Evolutionary conservation across 441 rosid genomes (phyloP).

Genomic region (Mallotus japonicus): DNA sequence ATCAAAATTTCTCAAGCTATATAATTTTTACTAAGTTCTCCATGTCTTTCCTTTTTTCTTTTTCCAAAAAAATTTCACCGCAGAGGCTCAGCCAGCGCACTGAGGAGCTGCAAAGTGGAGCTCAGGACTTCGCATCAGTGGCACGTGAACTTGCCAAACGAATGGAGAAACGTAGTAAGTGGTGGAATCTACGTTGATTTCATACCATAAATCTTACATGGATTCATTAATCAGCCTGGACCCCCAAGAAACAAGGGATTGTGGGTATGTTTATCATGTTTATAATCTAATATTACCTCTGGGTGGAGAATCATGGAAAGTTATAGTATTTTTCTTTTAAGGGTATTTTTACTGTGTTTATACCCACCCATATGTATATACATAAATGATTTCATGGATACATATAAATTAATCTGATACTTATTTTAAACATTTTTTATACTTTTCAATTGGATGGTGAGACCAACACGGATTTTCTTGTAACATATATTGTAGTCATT

Average conservation of each 20-base stretch:
- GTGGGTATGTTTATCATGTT: neutral
- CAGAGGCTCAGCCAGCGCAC: conserved; percentile 69
- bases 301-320: neutral
- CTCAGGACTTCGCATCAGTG: conserved; percentile 76
- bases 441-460: conserved; percentile 1
- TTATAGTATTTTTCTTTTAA: neutral
- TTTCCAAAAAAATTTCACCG: no score
- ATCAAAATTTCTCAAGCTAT: neutral
- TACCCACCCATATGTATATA: neutral
- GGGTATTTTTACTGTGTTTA: neutral
- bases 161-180: conserved; percentile 81
- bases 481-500: neutral
- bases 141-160: conserved; percentile 76
- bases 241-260: neutral
- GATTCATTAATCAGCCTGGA: conserved; percentile 5
- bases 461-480: neutral
- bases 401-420: neutral
- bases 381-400: neutral
- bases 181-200: conserved; percentile 72
- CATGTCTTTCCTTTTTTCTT: conserved; percentile 2
- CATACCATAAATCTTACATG: neutral
- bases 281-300: neutral
- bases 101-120: conserved; percentile 76
- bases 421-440: neutral
- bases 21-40: conserved; percentile 1